These are phyloP conservation scores for Copromyces sp. DNA, from an alignment of 495 filamentous ascomycete species.

Conservation along the genomic window DNA sequence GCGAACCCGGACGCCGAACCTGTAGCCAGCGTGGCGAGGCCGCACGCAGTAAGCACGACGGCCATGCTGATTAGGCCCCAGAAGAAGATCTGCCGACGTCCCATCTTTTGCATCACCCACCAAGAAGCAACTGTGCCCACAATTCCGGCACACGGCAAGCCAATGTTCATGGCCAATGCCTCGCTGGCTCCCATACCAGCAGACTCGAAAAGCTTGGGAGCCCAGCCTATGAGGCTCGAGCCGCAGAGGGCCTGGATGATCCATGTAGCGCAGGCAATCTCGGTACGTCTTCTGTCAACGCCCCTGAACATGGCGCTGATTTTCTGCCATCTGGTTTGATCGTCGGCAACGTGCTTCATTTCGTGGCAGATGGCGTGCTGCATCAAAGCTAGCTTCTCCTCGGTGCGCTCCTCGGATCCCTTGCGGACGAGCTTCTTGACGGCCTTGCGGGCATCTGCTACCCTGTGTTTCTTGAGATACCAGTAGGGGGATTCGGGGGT, in stretches of 20 bases:
- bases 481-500: conserved; percentile 74
- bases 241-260: conserved; percentile 61
- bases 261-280: conserved; percentile 59
- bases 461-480: conserved; percentile 51
- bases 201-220: conserved; percentile 58
- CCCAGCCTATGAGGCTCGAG: conserved; percentile 58
- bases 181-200: conserved; percentile 45
- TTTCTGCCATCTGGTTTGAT: conserved; percentile 15
- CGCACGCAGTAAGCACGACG: conserved; percentile 26
- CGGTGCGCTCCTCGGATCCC: conserved; percentile 39
- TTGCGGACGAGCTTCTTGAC: conserved; percentile 45
- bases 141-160: conserved; percentile 35
- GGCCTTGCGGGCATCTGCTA: conserved; percentile 33
- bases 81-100: conserved; percentile 44
- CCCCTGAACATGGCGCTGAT: conserved; percentile 54
- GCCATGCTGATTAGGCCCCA: conserved; percentile 36
- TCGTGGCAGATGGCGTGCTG: conserved; percentile 54
- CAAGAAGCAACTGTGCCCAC: conserved; percentile 43
- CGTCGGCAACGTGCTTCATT: conserved; percentile 27
- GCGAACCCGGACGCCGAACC: conserved; percentile 28
- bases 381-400: conserved; percentile 60
- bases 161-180: conserved; percentile 41
- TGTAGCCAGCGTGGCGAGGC: conserved; percentile 15
- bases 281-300: conserved; percentile 56
- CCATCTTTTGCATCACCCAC: conserved; percentile 39